phyloP scores from a whole-genome alignment of 2,329 filamentous ascomycete genomes.

The Aspergillus melleus region DNA sequence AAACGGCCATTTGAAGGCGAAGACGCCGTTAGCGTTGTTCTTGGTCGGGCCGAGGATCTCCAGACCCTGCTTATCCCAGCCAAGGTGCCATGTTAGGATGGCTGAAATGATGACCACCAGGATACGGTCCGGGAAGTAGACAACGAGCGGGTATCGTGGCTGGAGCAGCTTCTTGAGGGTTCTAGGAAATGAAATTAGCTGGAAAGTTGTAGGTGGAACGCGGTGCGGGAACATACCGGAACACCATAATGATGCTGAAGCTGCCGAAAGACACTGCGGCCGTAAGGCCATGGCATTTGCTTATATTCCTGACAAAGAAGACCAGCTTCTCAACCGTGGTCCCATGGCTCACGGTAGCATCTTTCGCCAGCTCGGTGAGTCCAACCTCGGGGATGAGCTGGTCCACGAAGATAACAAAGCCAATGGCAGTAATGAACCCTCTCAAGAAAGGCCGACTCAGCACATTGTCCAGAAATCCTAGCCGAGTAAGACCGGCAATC shows the following conservation, averaged over 20 bases:
- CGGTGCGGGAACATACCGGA: constrained; percentile 57
- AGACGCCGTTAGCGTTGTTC: constrained; percentile 67
- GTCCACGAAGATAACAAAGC: constrained; percentile 93
- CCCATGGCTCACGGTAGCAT: constrained; percentile 68
- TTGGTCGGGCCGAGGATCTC: constrained; percentile 81
- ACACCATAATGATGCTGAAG: constrained; percentile 88
- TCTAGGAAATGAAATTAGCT: constrained; percentile 46
- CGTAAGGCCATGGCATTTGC: constrained; percentile 71
- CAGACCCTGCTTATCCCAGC: constrained; percentile 78
- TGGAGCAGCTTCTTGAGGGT: constrained; percentile 80
- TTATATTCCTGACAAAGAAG: constrained; percentile 71
- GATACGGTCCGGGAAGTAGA: constrained; percentile 90
- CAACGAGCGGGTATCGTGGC: constrained; percentile 73
- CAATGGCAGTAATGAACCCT: constrained; percentile 96
- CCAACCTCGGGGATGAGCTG: constrained; percentile 91
- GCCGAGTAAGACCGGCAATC: constrained; percentile 76
- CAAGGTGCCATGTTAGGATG: constrained; percentile 71
- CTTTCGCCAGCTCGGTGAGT: constrained; percentile 64
- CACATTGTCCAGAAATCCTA: constrained; percentile 93
- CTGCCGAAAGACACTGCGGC: constrained; percentile 73
- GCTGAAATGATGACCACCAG: constrained; percentile 83
- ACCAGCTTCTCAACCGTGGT: constrained; percentile 82
- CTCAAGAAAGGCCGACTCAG: constrained; percentile 87
- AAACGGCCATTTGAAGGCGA: constrained; percentile 86
- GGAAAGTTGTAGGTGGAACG: neutral